Evolutionary conservation across 2,329 filamentous ascomycete species (phyloP).

Genomic region (Penicillium sp.): DNA sequence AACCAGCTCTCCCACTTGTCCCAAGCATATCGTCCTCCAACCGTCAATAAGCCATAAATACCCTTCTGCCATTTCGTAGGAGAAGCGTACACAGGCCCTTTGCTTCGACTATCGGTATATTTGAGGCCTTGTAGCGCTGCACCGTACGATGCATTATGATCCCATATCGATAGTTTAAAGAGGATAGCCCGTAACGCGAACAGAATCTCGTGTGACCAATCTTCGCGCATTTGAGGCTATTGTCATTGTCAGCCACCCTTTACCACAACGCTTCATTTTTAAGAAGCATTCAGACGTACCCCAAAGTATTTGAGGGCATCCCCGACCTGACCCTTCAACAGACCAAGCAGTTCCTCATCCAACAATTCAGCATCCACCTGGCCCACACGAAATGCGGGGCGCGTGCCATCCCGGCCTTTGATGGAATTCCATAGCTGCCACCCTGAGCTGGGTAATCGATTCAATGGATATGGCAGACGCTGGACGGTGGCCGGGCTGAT

Average conservation of each 20-base stretch:
- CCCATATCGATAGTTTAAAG: constrained; percentile 95
- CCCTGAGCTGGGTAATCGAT: constrained; percentile 40
- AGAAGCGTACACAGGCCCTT: constrained; percentile 53
- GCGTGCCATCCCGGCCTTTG: constrained; percentile 65
- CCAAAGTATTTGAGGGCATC: constrained; percentile 83
- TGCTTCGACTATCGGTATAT: constrained; percentile 72
- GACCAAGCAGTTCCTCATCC: constrained; percentile 80
- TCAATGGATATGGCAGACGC: constrained; percentile 55
- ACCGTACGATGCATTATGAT: constrained; percentile 89
- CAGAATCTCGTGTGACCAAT: constrained; percentile 78
- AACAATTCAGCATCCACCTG: constrained; percentile 93
- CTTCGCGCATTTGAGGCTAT: constrained; percentile 61
- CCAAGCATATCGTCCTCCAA: constrained; percentile 84
- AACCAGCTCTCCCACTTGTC: constrained; percentile 84
- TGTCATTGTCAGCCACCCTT: neutral
- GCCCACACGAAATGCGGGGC: constrained; percentile 81
- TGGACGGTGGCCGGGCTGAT: constrained; percentile 47
- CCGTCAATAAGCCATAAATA: constrained; percentile 73
- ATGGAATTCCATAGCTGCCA: constrained; percentile 60
- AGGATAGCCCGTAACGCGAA: constrained; percentile 66
- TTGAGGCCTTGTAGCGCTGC: constrained; percentile 83
- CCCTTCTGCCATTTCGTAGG: constrained; percentile 77
- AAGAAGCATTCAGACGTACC: constrained; percentile 36
- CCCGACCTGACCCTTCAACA: constrained; percentile 75
- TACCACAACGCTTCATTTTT: neutral